phyloP scores from a whole-genome alignment of 352 stramenopile species.

The Pythium phragmiticola region DNA sequence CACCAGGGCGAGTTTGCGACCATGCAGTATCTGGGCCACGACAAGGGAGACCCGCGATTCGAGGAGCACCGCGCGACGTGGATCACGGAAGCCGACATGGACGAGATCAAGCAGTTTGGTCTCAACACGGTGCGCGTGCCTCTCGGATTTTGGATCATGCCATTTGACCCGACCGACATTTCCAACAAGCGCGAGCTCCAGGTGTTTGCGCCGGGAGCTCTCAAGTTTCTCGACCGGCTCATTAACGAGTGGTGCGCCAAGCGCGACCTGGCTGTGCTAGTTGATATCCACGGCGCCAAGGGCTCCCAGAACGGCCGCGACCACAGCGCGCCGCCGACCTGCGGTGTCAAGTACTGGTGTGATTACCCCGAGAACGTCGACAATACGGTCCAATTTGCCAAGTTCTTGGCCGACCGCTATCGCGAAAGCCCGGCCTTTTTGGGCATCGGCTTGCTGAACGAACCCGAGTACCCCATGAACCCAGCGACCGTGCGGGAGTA shows the following conservation, averaged over 20 bases:
- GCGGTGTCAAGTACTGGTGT: conserved; percentile 40
- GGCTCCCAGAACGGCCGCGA: conserved; percentile 83
- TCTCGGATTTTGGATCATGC: conserved; percentile 78
- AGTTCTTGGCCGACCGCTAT: conserved; percentile 54
- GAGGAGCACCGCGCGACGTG: conserved; percentile 75
- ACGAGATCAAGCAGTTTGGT: conserved; percentile 52
- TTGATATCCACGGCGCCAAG: conserved; percentile 78
- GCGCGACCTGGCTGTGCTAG: conserved; percentile 64
- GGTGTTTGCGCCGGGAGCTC: conserved; percentile 41
- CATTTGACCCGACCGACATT: conserved; percentile 39
- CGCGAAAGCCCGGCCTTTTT: conserved; percentile 43
- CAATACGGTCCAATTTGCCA: conserved; percentile 61
- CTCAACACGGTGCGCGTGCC: conserved; percentile 82
- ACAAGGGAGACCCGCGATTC: conserved; percentile 53
- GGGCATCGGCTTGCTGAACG: conserved; percentile 81
- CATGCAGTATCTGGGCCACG: conserved; percentile 53
- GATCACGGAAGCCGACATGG: conserved; percentile 75
- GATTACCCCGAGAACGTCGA: conserved; percentile 62
- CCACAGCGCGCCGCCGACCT: conserved; percentile 48
- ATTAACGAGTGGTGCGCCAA: conserved; percentile 75
- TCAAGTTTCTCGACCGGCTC: conserved; percentile 73
- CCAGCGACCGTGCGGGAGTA: conserved; percentile 52
- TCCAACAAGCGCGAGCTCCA: conserved; percentile 45
- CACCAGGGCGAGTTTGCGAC: conserved; percentile 47
- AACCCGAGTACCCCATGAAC: conserved; percentile 55